Conservation (phyloP, 1,284 basidiomycete species). For the Schizophyllum commune region DNA sequence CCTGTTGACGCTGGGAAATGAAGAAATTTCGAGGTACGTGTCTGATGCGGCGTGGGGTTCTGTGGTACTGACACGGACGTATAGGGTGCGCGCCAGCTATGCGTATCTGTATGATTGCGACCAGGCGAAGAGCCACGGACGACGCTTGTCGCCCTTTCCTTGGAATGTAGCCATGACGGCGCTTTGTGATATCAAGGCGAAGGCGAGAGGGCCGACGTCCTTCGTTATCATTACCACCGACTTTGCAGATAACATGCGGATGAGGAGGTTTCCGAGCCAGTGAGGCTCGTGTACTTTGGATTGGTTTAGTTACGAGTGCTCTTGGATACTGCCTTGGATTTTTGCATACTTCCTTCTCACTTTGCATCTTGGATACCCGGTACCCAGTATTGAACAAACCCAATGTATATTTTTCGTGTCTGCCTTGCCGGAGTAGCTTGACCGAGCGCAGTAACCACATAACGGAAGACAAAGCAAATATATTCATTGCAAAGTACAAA, state of each 20-base stretch:
- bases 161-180: neutral
- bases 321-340: neutral
- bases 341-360: neutral
- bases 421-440: too few relatives aligned
- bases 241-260: neutral
- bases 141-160: neutral
- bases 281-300: neutral
- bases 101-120: neutral
- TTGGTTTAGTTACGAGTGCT: neutral
- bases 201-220: neutral
- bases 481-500: neutral
- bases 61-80: neutral
- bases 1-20: neutral
- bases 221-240: neutral
- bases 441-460: too few relatives aligned
- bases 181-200: neutral
- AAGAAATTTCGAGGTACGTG: neutral
- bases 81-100: neutral
- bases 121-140: neutral
- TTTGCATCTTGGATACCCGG: neutral
- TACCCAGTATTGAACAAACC: too few relatives aligned
- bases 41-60: neutral
- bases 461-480: neutral
- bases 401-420: too few relatives aligned
- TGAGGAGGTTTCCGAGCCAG: constrained; percentile 2